Percentiles rank a stretch among this genome's conserved stretches.
phyloP scores from a whole-genome alignment of 2,329 filamentous ascomycete genomes.

The Penicillium sp. region DNA sequence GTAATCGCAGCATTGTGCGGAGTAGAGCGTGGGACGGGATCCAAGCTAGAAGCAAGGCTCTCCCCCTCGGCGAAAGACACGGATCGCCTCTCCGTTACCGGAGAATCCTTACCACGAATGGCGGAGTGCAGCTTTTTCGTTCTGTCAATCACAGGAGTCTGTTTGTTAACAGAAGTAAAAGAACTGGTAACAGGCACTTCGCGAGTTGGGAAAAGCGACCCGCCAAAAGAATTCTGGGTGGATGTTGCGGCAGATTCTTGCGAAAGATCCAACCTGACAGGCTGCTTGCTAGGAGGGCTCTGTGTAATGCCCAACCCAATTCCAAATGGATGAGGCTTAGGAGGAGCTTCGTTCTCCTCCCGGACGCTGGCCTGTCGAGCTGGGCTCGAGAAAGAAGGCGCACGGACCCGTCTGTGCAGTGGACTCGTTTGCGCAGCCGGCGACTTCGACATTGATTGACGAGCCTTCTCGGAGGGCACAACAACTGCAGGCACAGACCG shows the following conservation, averaged over 20 bases:
- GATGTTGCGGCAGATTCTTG: not conserved
- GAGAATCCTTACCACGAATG: conserved; percentile 23
- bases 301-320: conserved; percentile 30
- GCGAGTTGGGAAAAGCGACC: not conserved
- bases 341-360: not conserved
- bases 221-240: not conserved
- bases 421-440: not conserved
- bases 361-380: conserved; percentile 6
- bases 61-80: conserved; percentile 28
- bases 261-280: not conserved
- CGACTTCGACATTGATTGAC: not conserved
- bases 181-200: not conserved
- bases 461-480: not conserved
- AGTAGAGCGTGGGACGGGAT: not conserved
- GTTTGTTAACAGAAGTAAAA: not conserved
- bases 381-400: conserved; percentile 22
- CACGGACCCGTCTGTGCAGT: conserved; percentile 10
- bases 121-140: conserved; percentile 21
- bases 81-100: conserved; percentile 21
- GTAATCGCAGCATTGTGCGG: not conserved
- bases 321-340: conserved; percentile 7
- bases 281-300: conserved; percentile 24
- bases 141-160: conserved; percentile 14
- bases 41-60: conserved; percentile 7
- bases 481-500: not conserved